Conservation (phyloP, 139 green algal genomes). For the Eudorina sp. region DNA sequence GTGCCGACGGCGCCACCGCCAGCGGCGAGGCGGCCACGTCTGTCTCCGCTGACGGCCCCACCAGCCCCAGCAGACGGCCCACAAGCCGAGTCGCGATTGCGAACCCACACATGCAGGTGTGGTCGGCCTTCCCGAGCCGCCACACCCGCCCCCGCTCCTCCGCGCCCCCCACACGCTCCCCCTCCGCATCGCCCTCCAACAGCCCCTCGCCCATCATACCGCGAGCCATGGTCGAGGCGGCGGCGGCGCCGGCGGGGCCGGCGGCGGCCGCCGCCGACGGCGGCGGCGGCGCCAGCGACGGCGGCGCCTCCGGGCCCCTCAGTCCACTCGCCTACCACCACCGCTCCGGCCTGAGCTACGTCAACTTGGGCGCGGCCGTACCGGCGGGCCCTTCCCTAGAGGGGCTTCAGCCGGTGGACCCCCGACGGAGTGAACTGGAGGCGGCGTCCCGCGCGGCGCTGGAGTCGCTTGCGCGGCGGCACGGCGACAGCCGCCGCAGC, state of each 20-base stretch:
- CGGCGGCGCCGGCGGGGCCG: not conserved
- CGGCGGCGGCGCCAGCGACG: not conserved
- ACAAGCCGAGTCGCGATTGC: no score
- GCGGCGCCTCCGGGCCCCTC: not conserved
- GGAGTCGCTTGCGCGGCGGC: slow-evolving; percentile 8
- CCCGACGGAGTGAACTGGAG: not conserved
- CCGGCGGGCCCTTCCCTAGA: slow-evolving; percentile 4
- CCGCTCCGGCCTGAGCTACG: slow-evolving; percentile 2
- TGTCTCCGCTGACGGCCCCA: not conserved
- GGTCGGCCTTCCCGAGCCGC: not conserved
- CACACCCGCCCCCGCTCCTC: not conserved
- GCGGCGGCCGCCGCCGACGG: not conserved
- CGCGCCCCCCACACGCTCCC: not conserved
- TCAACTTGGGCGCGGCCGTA: not conserved
- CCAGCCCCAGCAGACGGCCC: not conserved
- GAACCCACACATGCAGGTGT: not conserved
- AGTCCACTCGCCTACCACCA: slow-evolving; percentile 8
- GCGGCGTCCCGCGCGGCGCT: not conserved
- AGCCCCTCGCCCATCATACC: not conserved
- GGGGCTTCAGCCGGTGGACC: slow-evolving; percentile 25
- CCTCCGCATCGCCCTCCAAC: not conserved
- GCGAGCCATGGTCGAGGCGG: not conserved
- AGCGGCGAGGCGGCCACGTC: not conserved
- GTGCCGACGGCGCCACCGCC: no score
- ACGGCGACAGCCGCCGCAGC: not conserved